Evolutionary conservation across 495 filamentous ascomycete species (phyloP).

Genomic region (Penicillium herquei): DNA sequence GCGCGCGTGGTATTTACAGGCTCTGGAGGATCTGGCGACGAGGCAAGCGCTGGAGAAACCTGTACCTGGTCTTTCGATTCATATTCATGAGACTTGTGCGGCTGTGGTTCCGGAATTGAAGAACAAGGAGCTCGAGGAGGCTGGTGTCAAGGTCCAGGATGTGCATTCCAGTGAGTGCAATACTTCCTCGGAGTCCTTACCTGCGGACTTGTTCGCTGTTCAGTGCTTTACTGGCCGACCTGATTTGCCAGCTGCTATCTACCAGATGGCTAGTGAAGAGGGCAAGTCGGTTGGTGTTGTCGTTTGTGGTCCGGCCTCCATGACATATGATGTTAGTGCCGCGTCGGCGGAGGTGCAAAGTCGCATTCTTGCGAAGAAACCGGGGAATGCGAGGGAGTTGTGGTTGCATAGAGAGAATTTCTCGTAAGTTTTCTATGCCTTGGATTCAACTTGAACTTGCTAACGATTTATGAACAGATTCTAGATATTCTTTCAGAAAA

Average conservation of each 20-base stretch:
- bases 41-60: constrained; percentile 10
- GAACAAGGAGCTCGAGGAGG: constrained; percentile 1
- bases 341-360: constrained; percentile 14
- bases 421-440: constrained; percentile 15
- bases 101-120: not conserved
- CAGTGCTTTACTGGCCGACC: constrained; percentile 16
- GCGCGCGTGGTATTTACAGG: constrained; percentile 23
- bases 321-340: constrained; percentile 20
- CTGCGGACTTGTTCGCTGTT: constrained; percentile 12
- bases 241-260: constrained; percentile 7
- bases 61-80: constrained; percentile 11
- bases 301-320: constrained; percentile 21
- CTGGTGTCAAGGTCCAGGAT: not conserved
- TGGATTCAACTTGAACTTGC: not conserved
- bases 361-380: constrained; percentile 11
- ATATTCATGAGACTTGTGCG: constrained; percentile 19
- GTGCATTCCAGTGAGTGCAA: constrained; percentile 13
- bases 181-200: not conserved
- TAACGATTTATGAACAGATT: not conserved
- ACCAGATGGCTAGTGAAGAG: constrained; percentile 3
- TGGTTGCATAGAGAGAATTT: constrained; percentile 25
- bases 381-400: constrained; percentile 15
- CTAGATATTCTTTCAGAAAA: no score
- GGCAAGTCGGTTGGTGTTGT: constrained; percentile 14
- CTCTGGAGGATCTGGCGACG: constrained; percentile 19